Percentiles rank a stretch among this genome's conserved stretches.
phyloP scores from a whole-genome alignment of 768 basidiomycete species.

The Mycena latifolia region DNA sequence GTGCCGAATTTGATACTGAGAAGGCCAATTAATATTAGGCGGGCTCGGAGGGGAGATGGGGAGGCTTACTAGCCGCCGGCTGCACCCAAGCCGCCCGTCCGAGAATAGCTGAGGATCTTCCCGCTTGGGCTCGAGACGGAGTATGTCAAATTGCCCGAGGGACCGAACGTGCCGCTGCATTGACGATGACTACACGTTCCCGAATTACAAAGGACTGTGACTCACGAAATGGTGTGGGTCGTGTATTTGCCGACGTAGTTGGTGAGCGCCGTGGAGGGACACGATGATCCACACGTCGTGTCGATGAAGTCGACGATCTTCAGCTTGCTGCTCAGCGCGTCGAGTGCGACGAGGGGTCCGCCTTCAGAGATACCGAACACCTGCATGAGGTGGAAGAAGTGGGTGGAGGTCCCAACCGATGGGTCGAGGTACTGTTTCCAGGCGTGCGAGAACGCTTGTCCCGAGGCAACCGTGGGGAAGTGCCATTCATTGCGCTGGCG shows the following conservation, averaged over 20 bases:
- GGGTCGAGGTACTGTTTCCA: constrained; percentile 35
- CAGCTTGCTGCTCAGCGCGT: constrained; percentile 34
- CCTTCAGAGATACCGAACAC: constrained; percentile 35
- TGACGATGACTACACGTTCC: neutral
- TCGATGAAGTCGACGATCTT: constrained; percentile 39
- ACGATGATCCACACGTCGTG: constrained; percentile 35
- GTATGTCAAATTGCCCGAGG: constrained; percentile 29
- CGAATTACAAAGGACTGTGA: constrained; percentile 1
- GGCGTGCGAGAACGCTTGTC: constrained; percentile 31
- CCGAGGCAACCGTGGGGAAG: constrained; percentile 16
- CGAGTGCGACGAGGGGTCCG: constrained; percentile 43
- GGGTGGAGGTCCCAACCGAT: constrained; percentile 34
- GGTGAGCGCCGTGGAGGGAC: constrained; percentile 15
- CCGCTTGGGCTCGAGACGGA: constrained; percentile 12
- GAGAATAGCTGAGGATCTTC: constrained; percentile 21
- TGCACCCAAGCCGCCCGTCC: constrained; percentile 16
- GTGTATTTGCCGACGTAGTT: constrained; percentile 26
- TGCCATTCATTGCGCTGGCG: constrained; percentile 38
- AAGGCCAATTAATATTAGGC: neutral
- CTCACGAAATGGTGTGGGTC: constrained; percentile 27
- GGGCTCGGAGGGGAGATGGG: neutral
- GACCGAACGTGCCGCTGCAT: constrained; percentile 28
- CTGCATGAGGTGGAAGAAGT: constrained; percentile 40
- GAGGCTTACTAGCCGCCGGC: constrained; percentile 29
- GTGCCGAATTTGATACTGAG: constrained; percentile 32